phyloP scores from a whole-genome alignment of 2,329 filamentous ascomycete species.

The Colletotrichum sp. region DNA sequence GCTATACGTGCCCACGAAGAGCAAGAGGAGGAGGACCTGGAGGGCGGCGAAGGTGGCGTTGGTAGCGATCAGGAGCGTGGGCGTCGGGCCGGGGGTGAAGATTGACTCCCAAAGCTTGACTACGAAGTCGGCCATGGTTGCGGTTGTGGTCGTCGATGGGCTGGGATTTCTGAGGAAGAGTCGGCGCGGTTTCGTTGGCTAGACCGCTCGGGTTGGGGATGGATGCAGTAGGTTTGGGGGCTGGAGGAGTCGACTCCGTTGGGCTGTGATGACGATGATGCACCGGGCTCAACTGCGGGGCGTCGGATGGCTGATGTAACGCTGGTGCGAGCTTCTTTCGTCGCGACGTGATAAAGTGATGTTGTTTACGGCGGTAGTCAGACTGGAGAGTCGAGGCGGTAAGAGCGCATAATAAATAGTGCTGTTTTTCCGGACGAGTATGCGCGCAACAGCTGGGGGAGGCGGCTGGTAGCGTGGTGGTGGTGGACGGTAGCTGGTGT shows the following conservation, averaged over 20 bases:
- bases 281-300: background rate
- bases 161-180: background rate
- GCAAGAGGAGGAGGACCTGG: conserved; percentile 76
- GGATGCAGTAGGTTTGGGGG: background rate
- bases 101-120: conserved; percentile 87
- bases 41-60: conserved; percentile 88
- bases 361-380: background rate
- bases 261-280: background rate
- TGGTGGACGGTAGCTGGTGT: background rate
- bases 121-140: conserved; percentile 65
- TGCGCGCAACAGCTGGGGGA: background rate
- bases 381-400: conserved; percentile 4
- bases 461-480: background rate
- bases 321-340: background rate
- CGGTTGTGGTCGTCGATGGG: background rate
- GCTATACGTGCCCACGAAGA: conserved; percentile 83
- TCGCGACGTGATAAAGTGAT: background rate
- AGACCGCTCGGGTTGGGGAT: background rate
- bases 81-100: conserved; percentile 91
- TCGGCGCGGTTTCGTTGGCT: background rate
- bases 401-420: conserved; percentile 18
- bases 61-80: conserved; percentile 85
- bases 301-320: background rate
- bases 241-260: background rate
- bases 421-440: background rate